Base-by-base conservation (phyloP, 441 rosid genomes). In the Francoa sonchifolia region DNA sequence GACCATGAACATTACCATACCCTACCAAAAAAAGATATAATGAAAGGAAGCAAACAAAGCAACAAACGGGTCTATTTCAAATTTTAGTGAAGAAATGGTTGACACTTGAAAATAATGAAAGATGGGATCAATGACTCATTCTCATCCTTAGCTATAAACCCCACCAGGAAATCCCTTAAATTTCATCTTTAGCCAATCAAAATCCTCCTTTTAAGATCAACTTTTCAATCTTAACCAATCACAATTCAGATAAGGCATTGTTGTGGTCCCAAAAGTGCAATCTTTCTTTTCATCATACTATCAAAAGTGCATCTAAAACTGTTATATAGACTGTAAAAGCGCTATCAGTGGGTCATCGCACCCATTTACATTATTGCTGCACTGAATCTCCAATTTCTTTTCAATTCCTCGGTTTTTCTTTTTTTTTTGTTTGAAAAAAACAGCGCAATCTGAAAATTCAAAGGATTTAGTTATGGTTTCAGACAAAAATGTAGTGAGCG, bases 91-190 rank as follows among this genome's bases (percentile, higher is more conserved):
- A n/a, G n/a, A n/a, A n/a, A n/a, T n/a, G n/a, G n/a, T n/a, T n/a
- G n/a, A n/a, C n/a, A n/a, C n/a, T n/a, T n/a, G n/a, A n/a, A n/a
- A n/a, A 11, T 10, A 31, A 15, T 14, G 31, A 33, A 15, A 27
- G 48, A 44, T 44, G 48, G 51, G 32, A 34, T 34, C 40, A 16
- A 6, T 39, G 44, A 49, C 39, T 49, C 54, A 6, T 6, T 8
- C 69, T 44, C 65, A 69, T 50, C 58, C 63, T 39, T 36, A 30
- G 34, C 61, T 29, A 29, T 17, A 8, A 72, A 43, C 20, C 87
- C 72, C 58, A 54, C 62, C 0, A 42, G 85, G 78, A 88, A 83
- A 78, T 93, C 79, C 59, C 1, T 23, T 71, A n/a, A n/a, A 74
- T 59, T 42, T 28, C 44, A 61, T 48, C 46, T 47, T 14, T 48